These are phyloP conservation scores for Digitaria exilis DNA, from an alignment of 202 grass and related monocot genomes.

Conservation along the genomic window DNA sequence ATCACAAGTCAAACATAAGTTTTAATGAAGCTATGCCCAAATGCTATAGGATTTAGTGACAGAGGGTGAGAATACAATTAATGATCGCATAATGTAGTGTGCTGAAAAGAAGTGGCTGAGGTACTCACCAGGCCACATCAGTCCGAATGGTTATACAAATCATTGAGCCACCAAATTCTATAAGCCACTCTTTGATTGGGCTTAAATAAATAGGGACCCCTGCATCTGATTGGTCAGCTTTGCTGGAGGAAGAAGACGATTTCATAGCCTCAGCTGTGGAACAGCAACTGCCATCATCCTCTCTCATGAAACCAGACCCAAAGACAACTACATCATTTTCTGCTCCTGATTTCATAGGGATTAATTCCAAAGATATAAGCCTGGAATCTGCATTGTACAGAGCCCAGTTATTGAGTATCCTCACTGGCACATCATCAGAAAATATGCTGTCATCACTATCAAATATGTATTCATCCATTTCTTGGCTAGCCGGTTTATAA, in stretches of 20 bases:
- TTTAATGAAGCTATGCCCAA: neutral
- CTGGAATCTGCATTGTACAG: conserved; percentile 97
- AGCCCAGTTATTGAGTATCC: conserved; percentile 92
- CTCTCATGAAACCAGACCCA: conserved; percentile 96
- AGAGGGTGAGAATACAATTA: conserved; percentile 11
- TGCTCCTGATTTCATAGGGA: conserved; percentile 89
- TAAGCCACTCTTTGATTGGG: conserved; percentile 95
- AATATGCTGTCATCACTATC: conserved; percentile 65
- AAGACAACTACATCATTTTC: conserved; percentile 95
- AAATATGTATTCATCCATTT: conserved; percentile 99
- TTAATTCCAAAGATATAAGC: conserved; percentile 88
- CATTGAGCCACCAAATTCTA: conserved; percentile 97
- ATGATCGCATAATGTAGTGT: neutral
- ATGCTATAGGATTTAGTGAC: conserved; percentile 21
- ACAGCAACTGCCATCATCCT: conserved; percentile 92
- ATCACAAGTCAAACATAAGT: conserved; percentile 39
- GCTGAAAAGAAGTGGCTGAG: neutral
- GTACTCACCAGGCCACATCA: conserved; percentile 85
- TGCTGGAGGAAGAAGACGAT: conserved; percentile 56
- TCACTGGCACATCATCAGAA: conserved; percentile 83
- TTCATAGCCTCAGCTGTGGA: conserved; percentile 57
- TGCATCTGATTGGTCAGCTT: conserved; percentile 48
- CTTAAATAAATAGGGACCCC: conserved; percentile 93
- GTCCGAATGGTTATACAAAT: conserved; percentile 93
- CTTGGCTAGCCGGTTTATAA: conserved; percentile 80